Evolutionary conservation across 192 early-diverging fungal species (phyloP), one percentile per base, ranked within the genome.

Genomic region (Funneliformis mosseae): DNA sequence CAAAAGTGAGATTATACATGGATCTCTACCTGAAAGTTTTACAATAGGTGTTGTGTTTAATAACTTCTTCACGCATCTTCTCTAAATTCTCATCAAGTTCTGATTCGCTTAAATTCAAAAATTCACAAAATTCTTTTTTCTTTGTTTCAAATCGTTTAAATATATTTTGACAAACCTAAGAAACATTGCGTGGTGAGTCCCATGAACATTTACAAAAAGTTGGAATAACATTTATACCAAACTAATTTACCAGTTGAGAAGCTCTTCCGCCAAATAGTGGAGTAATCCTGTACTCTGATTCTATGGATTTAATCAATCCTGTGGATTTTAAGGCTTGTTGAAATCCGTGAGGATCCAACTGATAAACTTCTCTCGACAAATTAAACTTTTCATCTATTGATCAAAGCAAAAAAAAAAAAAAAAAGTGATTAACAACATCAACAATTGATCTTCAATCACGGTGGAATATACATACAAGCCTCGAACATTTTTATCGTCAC

Each of bases 191-290:
- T 33, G 33, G 33, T 48, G 11, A 14, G 14, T 48, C 11, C 14
- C 11, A 4, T 14, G 10, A 48, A 48, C 14, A 4, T 14, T 48
- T 14, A 48, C 46, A 11, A 14, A 14, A 48, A 48, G 46, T 14
- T 48, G 4, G 12, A 48, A 48, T 4, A 50, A 4, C 46, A 48
- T 5, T 48, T 48, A 5, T 14, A 48, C 18, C 48, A 16, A 50
- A n/a, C 18, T 3, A 70, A 70, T 70, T n/a, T 70, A 70, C 68
- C 68, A 70, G n/a, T 70, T 70, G 68, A 25, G 38, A 38, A 42
- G n/a, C 11, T 9, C 28, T 39, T 23, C 68, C 68, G 21, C 38
- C 38, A 4, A 33, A 70, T 4, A 70, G 41, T 41, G 28, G 68
- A 42, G 68, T 70, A 70, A 42, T 70, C 42, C n/a, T 70, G 1